Base-by-base conservation (phyloP, 23 red algal species). In the Gracilaria caudata region DNA sequence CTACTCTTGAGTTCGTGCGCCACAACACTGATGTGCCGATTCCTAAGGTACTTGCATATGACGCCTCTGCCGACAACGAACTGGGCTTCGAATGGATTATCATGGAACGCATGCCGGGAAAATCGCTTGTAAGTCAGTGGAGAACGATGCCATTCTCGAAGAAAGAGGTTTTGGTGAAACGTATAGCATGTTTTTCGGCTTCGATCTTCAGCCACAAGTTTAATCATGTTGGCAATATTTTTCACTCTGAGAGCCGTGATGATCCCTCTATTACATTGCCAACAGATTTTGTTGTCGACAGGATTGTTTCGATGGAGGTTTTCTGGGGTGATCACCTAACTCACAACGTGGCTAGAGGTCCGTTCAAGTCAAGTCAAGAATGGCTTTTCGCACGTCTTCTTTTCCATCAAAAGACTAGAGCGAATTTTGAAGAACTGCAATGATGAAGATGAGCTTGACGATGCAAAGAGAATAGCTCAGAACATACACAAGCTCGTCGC, bases 71-170 rank as follows among this genome's bases (percentile, higher is more conserved):
- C 26, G 68, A 35, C 26, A 73, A 73, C 33, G 68, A 38, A 10
- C 68, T 73, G 5, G 35, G 68, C 5, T 38, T 73, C 34, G 68
- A 73, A 73, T 73, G 68, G 68, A 73, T 73, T 38, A 7, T 73
- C 68, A 43, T 73, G 40, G 68, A 73, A 46, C 5, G 4, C 7
- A 36, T 73, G 26, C 68, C 4, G 33, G 68, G 68, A 3, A 19
- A 73, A 19, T 7, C 3, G 4, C 68, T 73, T 9, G 7, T 11
- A 25, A 7, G 35, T 9, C 3, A 73, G 20, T 73, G 68, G 68
- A 73, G 19, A 73, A 9, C 26, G 3, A 38, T 73, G 40, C 26
- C 68, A 4, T 21, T 73, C 3, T 7, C 33, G 6, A 7, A 4
- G 20, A 73, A 73, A 25, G 11, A 46, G 68, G 34, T 7, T 36